These are phyloP conservation scores for Buxus sempervirens DNA, from an alignment of 164 flowering plant genomes.

Conservation along the genomic window DNA sequence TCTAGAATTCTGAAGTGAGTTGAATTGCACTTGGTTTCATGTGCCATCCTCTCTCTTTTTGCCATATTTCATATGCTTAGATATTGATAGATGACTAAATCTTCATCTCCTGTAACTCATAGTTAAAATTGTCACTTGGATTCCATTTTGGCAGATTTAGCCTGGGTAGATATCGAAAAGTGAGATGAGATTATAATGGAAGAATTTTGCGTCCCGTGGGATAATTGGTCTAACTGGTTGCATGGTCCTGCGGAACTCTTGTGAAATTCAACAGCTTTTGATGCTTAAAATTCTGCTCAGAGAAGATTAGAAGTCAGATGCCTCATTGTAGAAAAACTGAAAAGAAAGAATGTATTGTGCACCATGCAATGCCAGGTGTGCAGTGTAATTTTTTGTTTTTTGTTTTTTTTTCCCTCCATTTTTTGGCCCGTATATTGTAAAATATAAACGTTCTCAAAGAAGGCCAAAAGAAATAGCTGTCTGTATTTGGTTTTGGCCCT, in stretches of 20 bases:
- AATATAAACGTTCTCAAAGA: constrained; percentile 6
- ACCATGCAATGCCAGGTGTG: neutral
- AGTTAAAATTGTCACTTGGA: neutral
- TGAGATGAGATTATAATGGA: constrained; percentile 17
- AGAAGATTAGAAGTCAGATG: neutral
- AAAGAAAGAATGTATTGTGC: neutral
- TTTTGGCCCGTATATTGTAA: constrained; percentile 13
- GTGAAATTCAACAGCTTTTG: neutral
- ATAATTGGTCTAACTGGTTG: no score
- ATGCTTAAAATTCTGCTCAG: neutral
- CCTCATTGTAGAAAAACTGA: neutral
- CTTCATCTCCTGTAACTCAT: neutral
- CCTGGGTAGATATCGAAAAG: constrained; percentile 80
- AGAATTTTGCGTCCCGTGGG: neutral
- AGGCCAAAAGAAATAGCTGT: neutral
- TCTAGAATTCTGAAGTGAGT: no score
- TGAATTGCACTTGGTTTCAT: neutral
- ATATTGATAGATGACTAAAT: no score
- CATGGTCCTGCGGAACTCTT: no score
- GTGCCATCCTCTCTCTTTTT: no score
- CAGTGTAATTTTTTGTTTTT: neutral
- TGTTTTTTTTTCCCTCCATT: neutral
- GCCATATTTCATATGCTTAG: no score
- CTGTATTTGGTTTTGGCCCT: constrained; percentile 3
- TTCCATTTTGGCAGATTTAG: constrained; percentile 49